Evolutionary conservation across 345 rosid genomes (phyloP).

Genomic region (Streptanthus diversifolius): DNA sequence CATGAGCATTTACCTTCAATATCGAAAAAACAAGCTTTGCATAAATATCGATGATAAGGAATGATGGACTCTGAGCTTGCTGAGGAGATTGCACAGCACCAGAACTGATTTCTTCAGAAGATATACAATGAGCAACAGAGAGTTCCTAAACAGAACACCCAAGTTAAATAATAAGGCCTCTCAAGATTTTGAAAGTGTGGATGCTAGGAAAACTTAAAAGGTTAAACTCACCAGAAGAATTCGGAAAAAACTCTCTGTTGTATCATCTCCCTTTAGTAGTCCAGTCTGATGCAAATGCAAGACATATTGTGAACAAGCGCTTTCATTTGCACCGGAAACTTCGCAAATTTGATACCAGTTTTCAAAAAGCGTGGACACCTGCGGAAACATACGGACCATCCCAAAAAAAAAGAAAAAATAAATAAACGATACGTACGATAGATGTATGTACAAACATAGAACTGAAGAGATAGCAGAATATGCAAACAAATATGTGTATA

Average conservation of each 20-base stretch:
- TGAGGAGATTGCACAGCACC: constrained; percentile 59
- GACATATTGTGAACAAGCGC: constrained; percentile 53
- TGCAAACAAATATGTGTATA: neutral
- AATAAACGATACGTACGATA: neutral
- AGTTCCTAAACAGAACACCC: constrained; percentile 50
- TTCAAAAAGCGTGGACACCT: constrained; percentile 68
- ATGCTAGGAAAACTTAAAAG: neutral
- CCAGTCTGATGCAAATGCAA: constrained; percentile 77
- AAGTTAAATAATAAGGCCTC: neutral
- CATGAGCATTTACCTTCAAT: constrained; percentile 53
- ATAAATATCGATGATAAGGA: constrained; percentile 81
- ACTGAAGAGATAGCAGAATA: neutral
- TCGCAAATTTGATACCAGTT: constrained; percentile 88
- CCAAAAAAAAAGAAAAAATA: neutral
- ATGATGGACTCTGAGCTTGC: constrained; percentile 65
- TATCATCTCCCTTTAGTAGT: constrained; percentile 81
- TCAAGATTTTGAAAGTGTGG: neutral
- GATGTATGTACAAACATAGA: neutral
- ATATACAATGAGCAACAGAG: constrained; percentile 79
- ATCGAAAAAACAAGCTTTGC: constrained; percentile 74
- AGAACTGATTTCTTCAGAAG: constrained; percentile 64
- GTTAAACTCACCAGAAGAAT: constrained; percentile 50
- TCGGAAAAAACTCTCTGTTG: constrained; percentile 79
- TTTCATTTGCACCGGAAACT: constrained; percentile 68
- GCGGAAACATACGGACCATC: constrained; percentile 5